Percentiles rank a stretch among this genome's conserved stretches.
Evolutionary conservation across 257 asterid genomes (phyloP).

Genomic region (Nicotiana undulata): DNA sequence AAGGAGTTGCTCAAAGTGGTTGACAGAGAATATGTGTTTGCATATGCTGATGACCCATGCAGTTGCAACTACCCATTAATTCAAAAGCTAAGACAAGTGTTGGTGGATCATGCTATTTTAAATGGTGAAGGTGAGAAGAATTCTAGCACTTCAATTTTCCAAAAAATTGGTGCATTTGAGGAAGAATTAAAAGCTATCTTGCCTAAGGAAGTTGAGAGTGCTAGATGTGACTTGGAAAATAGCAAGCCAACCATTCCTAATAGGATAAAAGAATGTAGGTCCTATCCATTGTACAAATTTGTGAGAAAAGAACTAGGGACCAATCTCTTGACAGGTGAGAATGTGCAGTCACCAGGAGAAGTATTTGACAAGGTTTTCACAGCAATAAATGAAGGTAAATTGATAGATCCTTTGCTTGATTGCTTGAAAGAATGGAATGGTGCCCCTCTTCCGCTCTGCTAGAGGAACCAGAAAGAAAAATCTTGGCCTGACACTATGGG

Average conservation of each 20-base stretch:
- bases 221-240: neutral
- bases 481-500: no score
- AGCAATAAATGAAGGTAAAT: constrained; percentile 12
- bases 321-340: constrained; percentile 10
- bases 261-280: constrained; percentile 5
- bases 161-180: no score
- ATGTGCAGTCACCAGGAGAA: constrained; percentile 14
- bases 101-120: neutral
- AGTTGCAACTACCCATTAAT: neutral
- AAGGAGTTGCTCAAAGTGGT: constrained; percentile 4
- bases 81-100: neutral
- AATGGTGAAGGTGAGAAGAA: neutral
- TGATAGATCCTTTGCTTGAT: constrained; percentile 19
- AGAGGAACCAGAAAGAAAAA: neutral
- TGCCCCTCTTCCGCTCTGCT: constrained; percentile 14
- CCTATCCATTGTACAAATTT: no score
- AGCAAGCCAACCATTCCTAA: constrained; percentile 9
- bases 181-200: no score
- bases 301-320: no score
- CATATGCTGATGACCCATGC: neutral
- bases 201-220: no score
- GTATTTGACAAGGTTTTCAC: constrained; percentile 16
- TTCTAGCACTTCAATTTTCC: no score
- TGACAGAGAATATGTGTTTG: neutral
- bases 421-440: constrained; percentile 19